A percentile compares a stretch with the other conserved stretches of the same genome.
Conservation (phyloP, 2,329 filamentous ascomycete genomes). For the Pochonia chlamydosporia region DNA sequence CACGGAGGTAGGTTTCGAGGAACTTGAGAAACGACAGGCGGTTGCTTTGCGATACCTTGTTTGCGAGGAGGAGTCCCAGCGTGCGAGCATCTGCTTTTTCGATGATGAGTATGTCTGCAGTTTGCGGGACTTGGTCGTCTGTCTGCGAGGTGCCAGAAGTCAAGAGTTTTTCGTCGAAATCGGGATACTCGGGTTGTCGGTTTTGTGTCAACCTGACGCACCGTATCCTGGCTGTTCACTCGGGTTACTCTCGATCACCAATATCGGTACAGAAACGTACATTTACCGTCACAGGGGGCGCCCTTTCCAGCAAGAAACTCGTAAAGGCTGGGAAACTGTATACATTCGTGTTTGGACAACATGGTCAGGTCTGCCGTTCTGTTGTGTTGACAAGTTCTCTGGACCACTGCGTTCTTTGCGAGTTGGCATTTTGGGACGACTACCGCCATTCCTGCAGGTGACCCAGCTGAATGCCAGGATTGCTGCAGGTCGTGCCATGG, state of each 20-base stretch:
- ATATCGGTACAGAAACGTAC: neutral
- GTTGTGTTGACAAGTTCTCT: no score
- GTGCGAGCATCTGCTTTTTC: neutral
- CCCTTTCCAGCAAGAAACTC: conserved; percentile 1
- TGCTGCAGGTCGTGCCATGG: neutral
- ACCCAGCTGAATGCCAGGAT: no score
- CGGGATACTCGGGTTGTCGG: neutral
- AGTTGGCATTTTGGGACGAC: no score
- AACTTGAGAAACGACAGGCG: conserved; percentile 4
- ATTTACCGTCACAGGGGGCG: neutral
- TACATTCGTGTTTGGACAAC: neutral
- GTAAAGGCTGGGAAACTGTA: neutral
- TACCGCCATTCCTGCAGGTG: no score
- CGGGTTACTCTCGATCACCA: no score
- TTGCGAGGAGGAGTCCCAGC: neutral
- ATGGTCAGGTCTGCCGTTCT: no score
- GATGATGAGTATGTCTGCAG: neutral
- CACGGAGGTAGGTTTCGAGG: conserved; percentile 7
- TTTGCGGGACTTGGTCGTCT: neutral
- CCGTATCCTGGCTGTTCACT: neutral
- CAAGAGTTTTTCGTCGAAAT: neutral
- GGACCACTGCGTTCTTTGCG: no score
- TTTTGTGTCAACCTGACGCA: neutral
- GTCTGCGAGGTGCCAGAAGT: neutral
- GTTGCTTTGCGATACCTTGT: neutral